Conservation (phyloP, 805 yeast genomes). For the Yamadazyma tumulicola region DNA sequence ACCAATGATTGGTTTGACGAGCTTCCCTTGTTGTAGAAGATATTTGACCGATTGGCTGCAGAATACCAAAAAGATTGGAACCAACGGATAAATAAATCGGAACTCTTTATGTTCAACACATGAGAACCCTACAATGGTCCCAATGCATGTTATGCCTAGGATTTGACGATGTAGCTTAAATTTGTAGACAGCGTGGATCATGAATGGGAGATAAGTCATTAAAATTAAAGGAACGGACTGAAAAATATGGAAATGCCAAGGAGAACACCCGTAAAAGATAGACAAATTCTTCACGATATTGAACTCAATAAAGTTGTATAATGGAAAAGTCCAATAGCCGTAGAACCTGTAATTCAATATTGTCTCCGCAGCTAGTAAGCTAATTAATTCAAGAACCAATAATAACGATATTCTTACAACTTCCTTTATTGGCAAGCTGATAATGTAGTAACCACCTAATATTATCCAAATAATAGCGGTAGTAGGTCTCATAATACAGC, state of each 20-base stretch:
- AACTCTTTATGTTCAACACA: constrained; percentile 82
- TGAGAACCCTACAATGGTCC: constrained; percentile 59
- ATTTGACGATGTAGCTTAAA: constrained; percentile 11
- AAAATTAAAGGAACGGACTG: constrained; percentile 81
- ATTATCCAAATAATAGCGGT: constrained; percentile 73
- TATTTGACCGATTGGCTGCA: constrained; percentile 39
- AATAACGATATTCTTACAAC: constrained; percentile 14
- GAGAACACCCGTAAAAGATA: constrained; percentile 78
- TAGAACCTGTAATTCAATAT: constrained; percentile 61
- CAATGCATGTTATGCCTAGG: constrained; percentile 23
- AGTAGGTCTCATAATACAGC: constrained; percentile 81
- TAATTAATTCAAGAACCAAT: constrained; percentile 16
- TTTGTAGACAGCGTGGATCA: constrained; percentile 24
- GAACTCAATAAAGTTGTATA: constrained; percentile 68
- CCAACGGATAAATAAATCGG: constrained; percentile 80
- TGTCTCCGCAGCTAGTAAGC: constrained; percentile 30
- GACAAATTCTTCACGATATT: constrained; percentile 73
- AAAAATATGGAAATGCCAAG: constrained; percentile 77
- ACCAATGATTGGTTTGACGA: constrained; percentile 2
- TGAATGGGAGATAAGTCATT: constrained; percentile 63
- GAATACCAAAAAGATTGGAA: constrained; percentile 64
- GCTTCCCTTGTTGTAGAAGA: background rate
- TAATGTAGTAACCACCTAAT: constrained; percentile 42
- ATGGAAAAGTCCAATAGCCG: constrained; percentile 54
- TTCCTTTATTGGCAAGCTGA: background rate